A percentile compares a stretch with the other conserved stretches of the same genome.
Conservation (phyloP, 805 yeast genomes). For the Diddensiella transvaalensis region DNA sequence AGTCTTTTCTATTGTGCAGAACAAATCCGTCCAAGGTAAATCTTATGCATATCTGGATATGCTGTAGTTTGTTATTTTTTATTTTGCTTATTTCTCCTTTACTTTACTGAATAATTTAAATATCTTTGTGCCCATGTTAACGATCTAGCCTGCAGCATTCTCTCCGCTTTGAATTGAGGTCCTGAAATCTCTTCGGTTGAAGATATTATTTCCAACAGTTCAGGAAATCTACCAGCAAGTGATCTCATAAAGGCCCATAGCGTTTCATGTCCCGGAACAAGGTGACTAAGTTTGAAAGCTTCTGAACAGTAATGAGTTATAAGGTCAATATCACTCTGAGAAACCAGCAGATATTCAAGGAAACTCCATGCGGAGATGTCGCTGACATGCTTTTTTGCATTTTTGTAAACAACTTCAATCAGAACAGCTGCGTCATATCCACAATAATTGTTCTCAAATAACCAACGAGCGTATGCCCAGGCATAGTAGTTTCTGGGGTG, state of each 20-base stretch:
- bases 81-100: no score
- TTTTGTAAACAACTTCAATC: constrained; percentile 14
- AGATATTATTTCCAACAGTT: neutral
- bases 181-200: neutral
- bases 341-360: constrained; percentile 16
- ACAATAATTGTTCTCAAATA: constrained; percentile 16
- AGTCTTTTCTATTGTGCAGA: neutral
- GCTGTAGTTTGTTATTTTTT: neutral
- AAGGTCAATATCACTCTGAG: neutral
- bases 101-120: neutral
- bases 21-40: no score
- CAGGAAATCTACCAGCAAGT: neutral
- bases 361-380: constrained; percentile 36
- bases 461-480: constrained; percentile 39
- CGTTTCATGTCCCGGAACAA: constrained; percentile 24
- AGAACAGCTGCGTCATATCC: constrained; percentile 12
- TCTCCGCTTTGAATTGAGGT: neutral
- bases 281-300: constrained; percentile 2
- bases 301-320: neutral
- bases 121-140: neutral
- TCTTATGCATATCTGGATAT: neutral
- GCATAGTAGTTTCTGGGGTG: constrained; percentile 52
- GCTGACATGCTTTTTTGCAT: constrained; percentile 26
- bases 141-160: neutral
- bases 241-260: constrained; percentile 21